A percentile compares a stretch with the other conserved stretches of the same genome.
Evolutionary conservation across 805 yeast genomes (phyloP).

Genomic region (Candida hungchunana): DNA sequence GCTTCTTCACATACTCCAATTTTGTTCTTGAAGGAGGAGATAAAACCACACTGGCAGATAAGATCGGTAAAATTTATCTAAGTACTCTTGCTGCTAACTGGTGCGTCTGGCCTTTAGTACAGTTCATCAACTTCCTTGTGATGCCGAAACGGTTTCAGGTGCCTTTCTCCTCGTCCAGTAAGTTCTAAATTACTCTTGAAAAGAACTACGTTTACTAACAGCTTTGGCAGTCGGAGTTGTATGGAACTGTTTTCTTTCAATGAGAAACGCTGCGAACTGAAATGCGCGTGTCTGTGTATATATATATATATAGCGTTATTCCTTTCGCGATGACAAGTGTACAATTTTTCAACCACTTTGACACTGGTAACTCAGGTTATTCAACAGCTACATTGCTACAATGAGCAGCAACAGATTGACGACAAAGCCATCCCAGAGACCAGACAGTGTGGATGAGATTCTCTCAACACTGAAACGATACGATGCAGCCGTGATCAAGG

Average conservation of each 20-base stretch:
- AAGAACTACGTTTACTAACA: constrained; percentile 22
- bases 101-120: constrained; percentile 81
- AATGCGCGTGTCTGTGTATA: too few relatives aligned
- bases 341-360: constrained; percentile 1
- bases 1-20: constrained; percentile 82
- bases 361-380: too few relatives aligned
- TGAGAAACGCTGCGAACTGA: constrained; percentile 55
- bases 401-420: constrained; percentile 31
- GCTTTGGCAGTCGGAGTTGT: constrained; percentile 57
- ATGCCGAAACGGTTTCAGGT: constrained; percentile 77
- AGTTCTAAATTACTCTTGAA: too few relatives aligned
- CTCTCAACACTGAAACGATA: constrained; percentile 41
- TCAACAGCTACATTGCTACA: background rate
- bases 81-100: constrained; percentile 65
- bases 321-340: background rate
- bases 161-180: constrained; percentile 75
- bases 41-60: constrained; percentile 55
- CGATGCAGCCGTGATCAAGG: constrained; percentile 38
- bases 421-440: constrained; percentile 34
- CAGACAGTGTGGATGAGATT: constrained; percentile 36
- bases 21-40: constrained; percentile 75
- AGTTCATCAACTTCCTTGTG: constrained; percentile 65
- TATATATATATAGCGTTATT: too few relatives aligned
- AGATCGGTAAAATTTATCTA: constrained; percentile 62
- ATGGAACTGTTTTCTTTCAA: constrained; percentile 91